Base-by-base conservation (phyloP, 768 basidiomycete genomes). In the Tricholoma flavovirens region DNA sequence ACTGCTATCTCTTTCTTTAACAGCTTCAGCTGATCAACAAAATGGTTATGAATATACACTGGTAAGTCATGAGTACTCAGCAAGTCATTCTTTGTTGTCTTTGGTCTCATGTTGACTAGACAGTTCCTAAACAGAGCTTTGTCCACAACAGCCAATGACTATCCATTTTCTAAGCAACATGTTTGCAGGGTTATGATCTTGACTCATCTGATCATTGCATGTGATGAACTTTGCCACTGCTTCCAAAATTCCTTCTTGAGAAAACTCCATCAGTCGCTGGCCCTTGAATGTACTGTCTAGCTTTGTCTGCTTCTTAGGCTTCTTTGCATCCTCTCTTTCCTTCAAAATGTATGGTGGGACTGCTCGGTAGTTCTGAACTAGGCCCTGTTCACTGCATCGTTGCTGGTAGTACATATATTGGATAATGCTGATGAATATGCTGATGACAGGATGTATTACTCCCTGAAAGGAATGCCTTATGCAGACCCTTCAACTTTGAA, bases 41-140 rank as follows among this genome's bases (percentile, higher is more conserved):
- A 60, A 24, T 58, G 11, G 30, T 62, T 60, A 33, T 62, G 60
- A 24, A 62, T 46, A 40, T 60, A 54, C 10, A 51, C 38, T 17
- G 53, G 56, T 15, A 60, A 52, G 30, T 62, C 51, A 42, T 60
- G 46, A 6, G 49, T 49, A 38, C 24, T 56, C 1, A 48, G 58
- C 26, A 45, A 7, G 38, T 59, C 29, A 4, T 21, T 17, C 38
- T 22, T 11, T 5, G 32, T 24, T 38, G 52, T 17, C 11, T 40
- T 15, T 17, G 38, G 55, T 12, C 43, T 53, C 53, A 54, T 54
- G 19, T 8, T 17, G 21, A 43, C 38, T n/a, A 54, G 17, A 17
- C 53, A 54, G 19, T 54, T 54, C 3, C 53, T 36, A n/a, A 54
- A 54, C 26, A 35, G 19, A 1, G 36, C 42, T 46, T 54, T 46